Evolutionary conservation across 2,329 filamentous ascomycete genomes (phyloP).

Genomic region (Niveomyces coronatus): DNA sequence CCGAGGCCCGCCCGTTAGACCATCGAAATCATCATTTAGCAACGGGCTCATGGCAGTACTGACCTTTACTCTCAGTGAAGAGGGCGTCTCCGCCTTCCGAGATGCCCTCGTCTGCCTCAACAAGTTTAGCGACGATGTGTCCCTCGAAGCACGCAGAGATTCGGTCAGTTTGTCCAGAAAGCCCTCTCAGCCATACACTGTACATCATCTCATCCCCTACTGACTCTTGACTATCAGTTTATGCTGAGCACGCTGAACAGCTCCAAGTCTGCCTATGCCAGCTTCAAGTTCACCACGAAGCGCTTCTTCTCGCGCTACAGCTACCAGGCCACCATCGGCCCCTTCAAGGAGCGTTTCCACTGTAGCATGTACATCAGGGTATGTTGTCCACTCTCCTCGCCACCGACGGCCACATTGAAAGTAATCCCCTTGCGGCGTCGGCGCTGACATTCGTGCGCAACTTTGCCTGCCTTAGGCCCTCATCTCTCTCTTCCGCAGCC

Average conservation of each 20-base stretch:
- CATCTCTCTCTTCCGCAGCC: slow-evolving; percentile 63
- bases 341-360: slow-evolving; percentile 52
- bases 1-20: not conserved
- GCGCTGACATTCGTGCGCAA: too few species aligned
- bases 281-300: slow-evolving; percentile 54
- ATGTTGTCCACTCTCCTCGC: slow-evolving; percentile 12
- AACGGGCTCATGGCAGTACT: slow-evolving; percentile 46
- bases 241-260: slow-evolving; percentile 65
- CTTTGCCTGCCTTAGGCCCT: slow-evolving; percentile 39
- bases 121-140: slow-evolving; percentile 73
- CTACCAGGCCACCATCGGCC: slow-evolving; percentile 45
- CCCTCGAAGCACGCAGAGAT: slow-evolving; percentile 60
- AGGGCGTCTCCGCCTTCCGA: slow-evolving; percentile 59
- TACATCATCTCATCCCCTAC: too few species aligned
- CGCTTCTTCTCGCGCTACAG: slow-evolving; percentile 66
- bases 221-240: slow-evolving; percentile 39
- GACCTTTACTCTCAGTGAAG: slow-evolving; percentile 63
- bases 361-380: slow-evolving; percentile 67
- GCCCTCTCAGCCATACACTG: not conserved
- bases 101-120: slow-evolving; percentile 64
- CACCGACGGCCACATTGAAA: too few species aligned
- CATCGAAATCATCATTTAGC: too few species aligned
- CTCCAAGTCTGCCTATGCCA: slow-evolving; percentile 72
- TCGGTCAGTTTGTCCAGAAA: slow-evolving; percentile 34
- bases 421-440: too few species aligned